These are phyloP conservation scores for Gremmenia infestans DNA, from an alignment of 2,329 filamentous ascomycete genomes.

Conservation along the genomic window DNA sequence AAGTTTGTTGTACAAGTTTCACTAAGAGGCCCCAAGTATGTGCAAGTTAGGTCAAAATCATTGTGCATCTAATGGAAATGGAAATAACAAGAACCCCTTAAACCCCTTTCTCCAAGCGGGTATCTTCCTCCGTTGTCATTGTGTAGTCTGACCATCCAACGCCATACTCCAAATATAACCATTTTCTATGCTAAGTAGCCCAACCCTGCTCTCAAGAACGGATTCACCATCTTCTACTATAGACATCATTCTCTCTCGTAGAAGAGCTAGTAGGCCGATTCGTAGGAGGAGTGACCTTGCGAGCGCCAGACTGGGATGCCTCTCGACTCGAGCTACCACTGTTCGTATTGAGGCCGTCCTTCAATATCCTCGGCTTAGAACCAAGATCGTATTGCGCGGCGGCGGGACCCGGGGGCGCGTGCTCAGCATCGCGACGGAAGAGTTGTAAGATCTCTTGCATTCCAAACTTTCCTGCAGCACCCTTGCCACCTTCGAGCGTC, in stretches of 20 bases:
- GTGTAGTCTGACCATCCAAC: not conserved
- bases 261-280: constrained; percentile 4
- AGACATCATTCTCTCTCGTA: constrained; percentile 28
- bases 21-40: not conserved
- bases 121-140: not conserved
- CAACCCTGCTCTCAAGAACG: not conserved
- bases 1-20: not conserved
- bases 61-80: not conserved
- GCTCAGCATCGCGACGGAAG: constrained; percentile 47
- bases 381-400: constrained; percentile 19
- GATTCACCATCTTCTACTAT: constrained; percentile 29
- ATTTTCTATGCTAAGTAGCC: not conserved
- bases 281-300: constrained; percentile 17
- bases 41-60: not conserved
- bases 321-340: constrained; percentile 16
- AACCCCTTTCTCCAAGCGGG: not conserved
- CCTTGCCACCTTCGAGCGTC: constrained; percentile 78
- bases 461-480: constrained; percentile 72
- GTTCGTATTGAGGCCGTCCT: constrained; percentile 15
- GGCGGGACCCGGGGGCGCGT: constrained; percentile 16
- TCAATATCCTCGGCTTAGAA: constrained; percentile 28
- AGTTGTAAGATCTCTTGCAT: constrained; percentile 91
- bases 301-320: constrained; percentile 13
- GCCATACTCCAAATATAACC: not conserved
- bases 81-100: not conserved